Evolutionary conservation across 371 early-diverging fungal genomes (phyloP).

Genomic region (Mortierella sp.): DNA sequence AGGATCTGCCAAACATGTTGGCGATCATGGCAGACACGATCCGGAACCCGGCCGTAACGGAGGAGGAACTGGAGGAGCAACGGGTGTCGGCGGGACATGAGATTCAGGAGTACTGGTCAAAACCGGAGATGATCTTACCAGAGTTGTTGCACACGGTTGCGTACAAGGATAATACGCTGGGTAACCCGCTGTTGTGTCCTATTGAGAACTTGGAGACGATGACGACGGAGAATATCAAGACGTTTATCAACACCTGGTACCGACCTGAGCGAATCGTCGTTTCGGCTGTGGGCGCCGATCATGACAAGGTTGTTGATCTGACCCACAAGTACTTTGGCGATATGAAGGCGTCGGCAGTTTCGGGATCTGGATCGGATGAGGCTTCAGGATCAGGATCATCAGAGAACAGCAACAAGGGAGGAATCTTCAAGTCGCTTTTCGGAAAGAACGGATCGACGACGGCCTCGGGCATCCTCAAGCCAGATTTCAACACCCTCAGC

Average conservation of each 20-base stretch:
- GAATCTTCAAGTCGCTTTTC: slow-evolving; percentile 43
- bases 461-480: slow-evolving; percentile 16
- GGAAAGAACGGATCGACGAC: slow-evolving; percentile 24
- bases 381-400: slow-evolving; percentile 26
- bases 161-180: slow-evolving; percentile 85
- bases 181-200: slow-evolving; percentile 87
- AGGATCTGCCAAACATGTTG: slow-evolving; percentile 81
- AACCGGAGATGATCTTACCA: slow-evolving; percentile 88
- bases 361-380: slow-evolving; percentile 9
- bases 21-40: slow-evolving; percentile 86
- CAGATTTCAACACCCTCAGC: slow-evolving; percentile 23
- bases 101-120: slow-evolving; percentile 85
- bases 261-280: slow-evolving; percentile 93
- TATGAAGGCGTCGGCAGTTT: slow-evolving; percentile 45
- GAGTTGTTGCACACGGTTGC: slow-evolving; percentile 92
- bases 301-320: slow-evolving; percentile 84
- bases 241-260: slow-evolving; percentile 85
- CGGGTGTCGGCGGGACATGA: slow-evolving; percentile 87
- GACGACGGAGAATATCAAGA: slow-evolving; percentile 75
- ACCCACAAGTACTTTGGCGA: slow-evolving; percentile 77
- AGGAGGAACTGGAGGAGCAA: slow-evolving; percentile 87
- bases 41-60: slow-evolving; percentile 76
- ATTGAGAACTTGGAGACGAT: slow-evolving; percentile 74
- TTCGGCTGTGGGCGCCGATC: slow-evolving; percentile 90
- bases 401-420: slow-evolving; percentile 19